Evolutionary conservation across 495 filamentous ascomycete species (phyloP).

Genomic region (Usnea hakonensis): DNA sequence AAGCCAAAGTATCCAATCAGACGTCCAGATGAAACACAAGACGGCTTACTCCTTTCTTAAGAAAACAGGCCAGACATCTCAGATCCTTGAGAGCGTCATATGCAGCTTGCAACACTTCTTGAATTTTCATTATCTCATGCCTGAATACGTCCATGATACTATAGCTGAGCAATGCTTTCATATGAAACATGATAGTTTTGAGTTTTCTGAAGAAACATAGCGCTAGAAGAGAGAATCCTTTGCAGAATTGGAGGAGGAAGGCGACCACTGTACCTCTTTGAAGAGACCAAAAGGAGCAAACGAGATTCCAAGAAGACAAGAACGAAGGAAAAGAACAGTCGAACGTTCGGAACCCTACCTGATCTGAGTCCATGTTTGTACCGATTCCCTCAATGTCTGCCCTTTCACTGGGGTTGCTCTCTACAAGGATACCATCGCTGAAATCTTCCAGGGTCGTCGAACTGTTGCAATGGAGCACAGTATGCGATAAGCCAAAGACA

Average conservation of each 20-base stretch:
- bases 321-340: not conserved
- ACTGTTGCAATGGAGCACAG: slow-evolving; percentile 61
- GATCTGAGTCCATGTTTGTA: not conserved
- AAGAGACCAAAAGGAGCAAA: not conserved
- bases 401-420: not conserved
- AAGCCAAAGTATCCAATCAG: not conserved
- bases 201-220: not conserved
- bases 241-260: not conserved
- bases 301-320: not conserved
- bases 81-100: not conserved
- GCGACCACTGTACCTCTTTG: not conserved
- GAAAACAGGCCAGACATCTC: not conserved
- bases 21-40: not conserved
- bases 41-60: not conserved
- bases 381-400: not conserved
- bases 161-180: not conserved
- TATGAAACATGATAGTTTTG: not conserved
- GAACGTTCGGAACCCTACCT: slow-evolving; percentile 7
- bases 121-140: not conserved
- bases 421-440: slow-evolving; percentile 55
- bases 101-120: not conserved
- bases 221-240: not conserved
- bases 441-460: slow-evolving; percentile 76
- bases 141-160: not conserved
- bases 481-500: slow-evolving; percentile 62